Evolutionary conservation across 2,329 filamentous ascomycete species (phyloP).

Genomic region (Diplodia seriata): DNA sequence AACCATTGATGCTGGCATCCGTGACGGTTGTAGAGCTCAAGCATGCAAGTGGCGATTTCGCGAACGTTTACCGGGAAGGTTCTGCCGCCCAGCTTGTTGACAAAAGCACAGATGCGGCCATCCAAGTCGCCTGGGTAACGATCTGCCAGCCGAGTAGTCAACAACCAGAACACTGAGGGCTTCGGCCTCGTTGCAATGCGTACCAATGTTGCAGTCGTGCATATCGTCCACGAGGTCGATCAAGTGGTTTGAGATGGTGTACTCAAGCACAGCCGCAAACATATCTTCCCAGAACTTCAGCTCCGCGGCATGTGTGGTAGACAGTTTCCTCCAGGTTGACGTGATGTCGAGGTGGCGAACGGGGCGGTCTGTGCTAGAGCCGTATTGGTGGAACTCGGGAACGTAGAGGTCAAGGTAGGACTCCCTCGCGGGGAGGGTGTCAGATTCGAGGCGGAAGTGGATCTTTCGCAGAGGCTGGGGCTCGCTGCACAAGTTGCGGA

Average conservation of each 20-base stretch:
- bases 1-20: slow-evolving; percentile 38
- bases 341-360: slow-evolving; percentile 45
- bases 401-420: slow-evolving; percentile 28
- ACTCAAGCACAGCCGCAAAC: slow-evolving; percentile 39
- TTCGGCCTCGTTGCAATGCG: background rate
- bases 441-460: slow-evolving; percentile 22
- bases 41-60: slow-evolving; percentile 41
- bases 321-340: slow-evolving; percentile 47
- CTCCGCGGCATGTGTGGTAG: slow-evolving; percentile 41
- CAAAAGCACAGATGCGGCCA: slow-evolving; percentile 34
- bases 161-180: background rate
- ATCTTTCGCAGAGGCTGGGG: slow-evolving; percentile 13
- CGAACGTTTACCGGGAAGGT: slow-evolving; percentile 37
- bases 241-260: slow-evolving; percentile 37
- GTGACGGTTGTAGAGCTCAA: slow-evolving; percentile 38
- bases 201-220: slow-evolving; percentile 16
- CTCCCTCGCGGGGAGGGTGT: slow-evolving; percentile 12
- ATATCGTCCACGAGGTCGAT: slow-evolving; percentile 34
- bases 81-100: slow-evolving; percentile 31
- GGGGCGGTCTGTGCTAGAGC: background rate
- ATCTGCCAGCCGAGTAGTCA: background rate
- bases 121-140: slow-evolving; percentile 26
- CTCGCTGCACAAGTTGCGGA: slow-evolving; percentile 11
- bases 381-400: slow-evolving; percentile 20
- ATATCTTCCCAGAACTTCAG: slow-evolving; percentile 43